phyloP scores from a whole-genome alignment of 768 basidiomycete species.

The Goffeauzyma gilvescens region DNA sequence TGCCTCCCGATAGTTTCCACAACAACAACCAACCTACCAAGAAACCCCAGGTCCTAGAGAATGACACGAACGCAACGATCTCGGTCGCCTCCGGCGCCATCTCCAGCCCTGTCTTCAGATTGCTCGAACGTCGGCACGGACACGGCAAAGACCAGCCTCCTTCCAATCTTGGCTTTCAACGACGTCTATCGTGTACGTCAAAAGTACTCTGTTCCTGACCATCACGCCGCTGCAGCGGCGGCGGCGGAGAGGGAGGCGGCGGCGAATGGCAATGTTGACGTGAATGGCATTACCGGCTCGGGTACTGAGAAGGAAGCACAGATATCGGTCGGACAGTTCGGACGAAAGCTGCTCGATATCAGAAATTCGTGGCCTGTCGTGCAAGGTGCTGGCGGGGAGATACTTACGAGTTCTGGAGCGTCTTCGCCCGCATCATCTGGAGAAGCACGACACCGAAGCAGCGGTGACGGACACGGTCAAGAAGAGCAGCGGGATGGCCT shows the following conservation, averaged over 20 bases:
- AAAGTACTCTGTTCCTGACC: conserved; percentile 35
- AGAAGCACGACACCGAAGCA: not conserved
- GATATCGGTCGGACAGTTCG: conserved; percentile 76
- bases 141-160: not conserved
- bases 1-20: too few species aligned
- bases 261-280: not conserved
- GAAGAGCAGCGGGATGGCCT: conserved; percentile 51
- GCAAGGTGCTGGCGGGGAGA: conserved; percentile 13
- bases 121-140: too few species aligned
- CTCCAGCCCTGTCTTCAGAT: too few species aligned
- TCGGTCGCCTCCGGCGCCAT: too few species aligned
- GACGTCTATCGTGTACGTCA: conserved; percentile 58
- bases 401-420: not conserved
- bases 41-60: too few species aligned
- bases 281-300: too few species aligned
- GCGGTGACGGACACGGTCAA: conserved; percentile 1
- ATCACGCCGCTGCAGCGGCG: conserved; percentile 12
- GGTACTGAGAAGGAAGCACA: conserved; percentile 36
- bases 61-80: too few species aligned
- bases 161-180: conserved; percentile 34
- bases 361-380: conserved; percentile 44
- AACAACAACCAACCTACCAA: too few species aligned
- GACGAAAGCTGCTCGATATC: conserved; percentile 47
- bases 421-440: not conserved
- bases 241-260: not conserved